Base-by-base conservation (phyloP, 345 rosid genomes). In the Raphanus raphanistrum region DNA sequence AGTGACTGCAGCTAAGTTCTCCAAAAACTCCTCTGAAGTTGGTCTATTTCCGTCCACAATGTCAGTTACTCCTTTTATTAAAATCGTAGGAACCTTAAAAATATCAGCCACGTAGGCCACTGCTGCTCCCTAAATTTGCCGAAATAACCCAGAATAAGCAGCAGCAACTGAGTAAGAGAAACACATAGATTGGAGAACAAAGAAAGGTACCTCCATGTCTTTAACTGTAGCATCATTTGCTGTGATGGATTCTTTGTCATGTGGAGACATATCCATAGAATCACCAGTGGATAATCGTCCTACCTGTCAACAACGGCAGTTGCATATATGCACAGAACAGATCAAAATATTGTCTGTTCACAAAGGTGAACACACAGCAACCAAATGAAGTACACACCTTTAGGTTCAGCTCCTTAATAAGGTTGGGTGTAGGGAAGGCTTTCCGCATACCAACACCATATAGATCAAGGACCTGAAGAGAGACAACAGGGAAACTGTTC, bases 241-340 rank as follows among this genome's bases (percentile, higher is more conserved):
- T 2, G 68, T 76, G 48, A 93, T 88, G 16, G 89, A 77, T 62
- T 84, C 84, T 83, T 93, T 89, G 50, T 93, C 98, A 48, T 86
- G 90, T 60, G 89, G 84, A 67, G 89, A 78, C 88, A 93, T 89
- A 78, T 91, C 99, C 72, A 93, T 81, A 71, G 99, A 95, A 89
- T 93, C 94, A 4, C 99, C 99, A 31, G 99, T 96, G 7, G 98
- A 93, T 74, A 96, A 83, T 68, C 83, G 85, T 67, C 97, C 96
- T 21, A 73, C 83, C 99, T 96, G 84, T n/a, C n/a, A n/a, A n/a
- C n/a, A n/a, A n/a, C n/a, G n/a, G n/a, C n/a, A n/a, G n/a, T n/a
- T n/a, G n/a, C n/a, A n/a, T n/a, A n/a, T n/a, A n/a, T n/a, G 62
- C 11, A 25, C 55, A 58, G 61, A 57, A 58, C 68, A 66, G 10